These are phyloP conservation scores for Coemansia sp. DNA, from an alignment of 192 early-diverging fungal species.

Conservation along the genomic window DNA sequence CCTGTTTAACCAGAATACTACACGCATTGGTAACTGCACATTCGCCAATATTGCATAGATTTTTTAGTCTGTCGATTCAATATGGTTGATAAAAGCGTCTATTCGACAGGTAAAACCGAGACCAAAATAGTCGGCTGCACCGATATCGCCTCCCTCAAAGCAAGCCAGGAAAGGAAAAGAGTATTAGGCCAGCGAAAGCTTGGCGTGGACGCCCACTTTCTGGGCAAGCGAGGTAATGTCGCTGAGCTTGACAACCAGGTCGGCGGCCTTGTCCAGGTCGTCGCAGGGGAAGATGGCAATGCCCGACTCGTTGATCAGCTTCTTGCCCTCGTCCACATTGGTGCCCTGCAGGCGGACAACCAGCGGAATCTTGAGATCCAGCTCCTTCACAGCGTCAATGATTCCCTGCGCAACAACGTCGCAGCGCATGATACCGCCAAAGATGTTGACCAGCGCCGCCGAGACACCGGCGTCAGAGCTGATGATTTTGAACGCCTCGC, in stretches of 20 bases:
- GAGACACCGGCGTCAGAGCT: slow-evolving; percentile 93
- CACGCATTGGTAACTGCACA: too few species aligned
- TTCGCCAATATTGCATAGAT: too few species aligned
- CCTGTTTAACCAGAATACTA: too few species aligned
- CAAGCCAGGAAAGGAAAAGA: background rate
- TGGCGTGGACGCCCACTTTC: slow-evolving; percentile 44
- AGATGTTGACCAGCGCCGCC: slow-evolving; percentile 99
- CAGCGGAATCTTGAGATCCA: slow-evolving; percentile 91
- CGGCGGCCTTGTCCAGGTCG: slow-evolving; percentile 94
- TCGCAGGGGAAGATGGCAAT: slow-evolving; percentile 91
- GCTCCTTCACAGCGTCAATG: slow-evolving; percentile 88
- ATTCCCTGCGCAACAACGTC: slow-evolving; percentile 98
- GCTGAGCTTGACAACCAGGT: slow-evolving; percentile 54
- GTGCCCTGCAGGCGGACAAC: slow-evolving; percentile 95
- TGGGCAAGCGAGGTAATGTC: slow-evolving; percentile 52
- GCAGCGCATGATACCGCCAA: slow-evolving; percentile 99
- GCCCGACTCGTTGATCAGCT: slow-evolving; percentile 88
- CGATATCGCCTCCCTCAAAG: too few species aligned
- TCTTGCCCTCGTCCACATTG: slow-evolving; percentile 85
- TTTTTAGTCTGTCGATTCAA: too few species aligned
- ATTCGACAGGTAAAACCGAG: too few species aligned
- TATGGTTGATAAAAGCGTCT: too few species aligned
- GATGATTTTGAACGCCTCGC: slow-evolving; percentile 99
- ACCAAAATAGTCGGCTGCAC: too few species aligned
- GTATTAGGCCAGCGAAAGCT: slow-evolving; percentile 45